Evolutionary conservation across 805 yeast genomes (phyloP), one percentile per base, ranked within the genome.

Genomic region (Cyberlindnera euphorbiiphila): DNA sequence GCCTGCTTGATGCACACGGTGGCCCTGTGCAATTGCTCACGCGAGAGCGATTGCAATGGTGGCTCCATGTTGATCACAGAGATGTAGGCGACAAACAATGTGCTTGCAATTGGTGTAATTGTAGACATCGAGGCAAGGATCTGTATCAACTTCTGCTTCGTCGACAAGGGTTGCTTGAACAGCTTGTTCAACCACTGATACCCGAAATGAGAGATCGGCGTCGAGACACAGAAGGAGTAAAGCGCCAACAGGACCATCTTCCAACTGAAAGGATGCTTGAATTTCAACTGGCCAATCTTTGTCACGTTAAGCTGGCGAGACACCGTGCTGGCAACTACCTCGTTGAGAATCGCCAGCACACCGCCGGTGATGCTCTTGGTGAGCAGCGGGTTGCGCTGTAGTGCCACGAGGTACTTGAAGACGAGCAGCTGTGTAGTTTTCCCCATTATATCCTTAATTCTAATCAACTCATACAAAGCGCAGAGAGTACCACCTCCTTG

Each of bases 321-420:
- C 11, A 73, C 49, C 0, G 60, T 42, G 3, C 78, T 65, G 1
- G 85, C 81, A 12, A 79, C 65, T 25, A 70, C 59, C 52, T 80
- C 87, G 47, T 78, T 78, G 30, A 79, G 59, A 1, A 74, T 66
- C 8, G 73, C 72, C n/a, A 79, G 60, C 1, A 71, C 51, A 0
- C 75, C 81, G 2, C 78, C 69, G 0, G 85, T 79, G 14, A 72
- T 45, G 1, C 79, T 65, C 51, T 80, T 80, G 33, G 85, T 78
- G 32, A 74, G 54, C 10, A 80, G 56, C 1, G 87, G 87, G 42
- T 75, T 64, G 39, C 60, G 64, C 7, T 57, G 49, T 27, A 79
- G 54, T 23, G 61, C 58, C 3, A 49, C 37, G 18, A 72, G 56
- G 45, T 77, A 66, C 14, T 43, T 47, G 33, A 45, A 35, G 23